Evolutionary conservation across 2,329 filamentous ascomycete species (phyloP), one percentile per base, ranked within the genome.

Genomic region (Pseudocercospora eumusae): DNA sequence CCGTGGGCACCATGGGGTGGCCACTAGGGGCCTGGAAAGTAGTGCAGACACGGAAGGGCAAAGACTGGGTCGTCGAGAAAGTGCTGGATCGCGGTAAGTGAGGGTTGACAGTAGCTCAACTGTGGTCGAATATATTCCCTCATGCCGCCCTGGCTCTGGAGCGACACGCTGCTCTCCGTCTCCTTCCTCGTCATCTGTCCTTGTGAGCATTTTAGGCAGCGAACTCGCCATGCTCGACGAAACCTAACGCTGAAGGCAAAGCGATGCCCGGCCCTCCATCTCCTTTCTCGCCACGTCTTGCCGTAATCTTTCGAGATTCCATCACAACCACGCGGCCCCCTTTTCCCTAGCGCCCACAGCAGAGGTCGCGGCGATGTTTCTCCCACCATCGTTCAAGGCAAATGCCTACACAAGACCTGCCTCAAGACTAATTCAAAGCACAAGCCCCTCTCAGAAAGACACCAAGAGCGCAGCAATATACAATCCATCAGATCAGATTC

Each of bases 1-100:
- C 47, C 36, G 64, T 61, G 4, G 62, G 61, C 3, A 49, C 50
- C 10, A 61, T 44, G 10, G 66, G 63, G 9, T 74, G 72, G 71
- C 71, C 71, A 11, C 76, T 99, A 74, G 90, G 91, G 3, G 88
- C 90, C n/a, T 88, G 87, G 77, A 96, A 90, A 79, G 89, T 98
- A 45, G 82, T 86, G 70, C 93, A 98, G 79, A 87, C 79, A 76
- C 92, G 88, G 77, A 84, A 91, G 62, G 74, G 81, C 0, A 89
- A 86, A 42, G 90, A 89, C 0, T 96, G 92, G 91, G 83, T 89
- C 67, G 84, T 90, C 64, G 88, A 86, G 71, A 81, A 79, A 70
- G 80, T 84, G 20, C 36, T 79, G 21, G 61, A 65, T 57, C 53
- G 63, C 28, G 64, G 66, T 8, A 62, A 53, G 60, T 64, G 64